These are phyloP conservation scores for Stephanodiscus minutulus DNA, from an alignment of 108 stramenopile genomes.

Conservation along the genomic window DNA sequence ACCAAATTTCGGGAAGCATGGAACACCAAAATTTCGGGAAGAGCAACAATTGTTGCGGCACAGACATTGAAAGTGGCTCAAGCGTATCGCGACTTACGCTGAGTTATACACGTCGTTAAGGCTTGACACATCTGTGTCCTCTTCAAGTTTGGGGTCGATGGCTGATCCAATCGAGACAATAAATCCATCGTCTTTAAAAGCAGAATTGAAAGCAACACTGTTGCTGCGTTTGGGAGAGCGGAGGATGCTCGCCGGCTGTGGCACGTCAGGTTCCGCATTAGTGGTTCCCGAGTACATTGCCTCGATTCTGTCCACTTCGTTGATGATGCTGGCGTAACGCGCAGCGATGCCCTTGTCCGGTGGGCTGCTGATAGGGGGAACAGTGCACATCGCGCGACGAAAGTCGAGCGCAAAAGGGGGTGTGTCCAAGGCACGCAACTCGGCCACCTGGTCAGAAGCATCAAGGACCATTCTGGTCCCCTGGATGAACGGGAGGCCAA, in stretches of 20 bases:
- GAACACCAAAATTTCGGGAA: too few species aligned
- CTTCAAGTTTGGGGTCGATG: too few species aligned
- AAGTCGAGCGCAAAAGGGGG: slow-evolving; percentile 3
- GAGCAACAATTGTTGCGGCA: too few species aligned
- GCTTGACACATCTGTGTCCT: too few species aligned
- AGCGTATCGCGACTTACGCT: too few species aligned
- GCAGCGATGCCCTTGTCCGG: background rate
- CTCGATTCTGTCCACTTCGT: background rate
- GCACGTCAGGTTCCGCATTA: too few species aligned
- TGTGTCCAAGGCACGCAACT: slow-evolving; percentile 1
- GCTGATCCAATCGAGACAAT: too few species aligned
- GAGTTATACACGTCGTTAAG: too few species aligned
- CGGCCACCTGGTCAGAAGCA: background rate
- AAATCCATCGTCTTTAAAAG: too few species aligned
- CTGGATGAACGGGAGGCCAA: slow-evolving; percentile 11
- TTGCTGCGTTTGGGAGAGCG: background rate
- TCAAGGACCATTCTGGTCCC: slow-evolving; percentile 6
- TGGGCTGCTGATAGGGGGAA: background rate
- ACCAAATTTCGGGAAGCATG: too few species aligned
- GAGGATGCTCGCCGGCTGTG: background rate
- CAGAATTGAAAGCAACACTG: background rate
- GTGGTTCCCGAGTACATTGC: too few species aligned
- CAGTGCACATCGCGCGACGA: background rate
- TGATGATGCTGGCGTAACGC: background rate
- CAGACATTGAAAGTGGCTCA: too few species aligned